These are phyloP conservation scores for Agaricus blazei DNA, from an alignment of 768 basidiomycete species.

Conservation along the genomic window DNA sequence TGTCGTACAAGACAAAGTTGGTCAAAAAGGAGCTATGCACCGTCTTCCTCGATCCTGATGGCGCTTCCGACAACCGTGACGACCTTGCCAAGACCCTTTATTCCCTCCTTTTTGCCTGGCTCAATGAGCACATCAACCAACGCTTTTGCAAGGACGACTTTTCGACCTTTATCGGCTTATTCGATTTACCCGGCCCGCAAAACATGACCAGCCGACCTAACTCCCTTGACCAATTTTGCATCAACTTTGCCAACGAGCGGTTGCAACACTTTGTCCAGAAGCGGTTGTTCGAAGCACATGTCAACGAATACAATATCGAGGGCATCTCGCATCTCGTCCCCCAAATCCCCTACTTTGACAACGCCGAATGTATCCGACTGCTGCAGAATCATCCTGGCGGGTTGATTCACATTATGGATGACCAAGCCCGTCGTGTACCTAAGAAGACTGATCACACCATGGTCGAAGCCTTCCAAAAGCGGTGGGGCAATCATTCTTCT, in stretches of 20 bases:
- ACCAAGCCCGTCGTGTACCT: slow-evolving; percentile 79
- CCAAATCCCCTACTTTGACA: slow-evolving; percentile 80
- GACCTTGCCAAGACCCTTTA: slow-evolving; percentile 93
- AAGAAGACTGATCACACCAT: slow-evolving; percentile 94
- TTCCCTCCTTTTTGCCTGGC: slow-evolving; percentile 91
- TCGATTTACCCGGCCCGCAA: slow-evolving; percentile 92
- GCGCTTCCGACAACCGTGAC: slow-evolving; percentile 88
- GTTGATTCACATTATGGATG: slow-evolving; percentile 95
- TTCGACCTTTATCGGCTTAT: slow-evolving; percentile 84
- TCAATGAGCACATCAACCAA: slow-evolving; percentile 95
- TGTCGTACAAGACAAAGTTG: slow-evolving; percentile 90
- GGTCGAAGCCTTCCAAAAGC: slow-evolving; percentile 90
- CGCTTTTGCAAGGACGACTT: slow-evolving; percentile 94
- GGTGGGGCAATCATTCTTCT: slow-evolving; percentile 90
- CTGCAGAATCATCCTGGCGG: slow-evolving; percentile 87
- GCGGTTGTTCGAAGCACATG: slow-evolving; percentile 73
- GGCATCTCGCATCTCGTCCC: slow-evolving; percentile 71
- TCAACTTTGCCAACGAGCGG: slow-evolving; percentile 96
- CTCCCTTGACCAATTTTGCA: slow-evolving; percentile 92
- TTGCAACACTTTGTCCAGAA: slow-evolving; percentile 81
- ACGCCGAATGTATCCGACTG: slow-evolving; percentile 82
- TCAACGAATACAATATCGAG: slow-evolving; percentile 80
- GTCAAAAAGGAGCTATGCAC: slow-evolving; percentile 97
- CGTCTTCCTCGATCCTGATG: slow-evolving; percentile 92
- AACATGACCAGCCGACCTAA: slow-evolving; percentile 85